Percentiles rank a stretch among this genome's conserved stretches.
phyloP scores from a whole-genome alignment of 805 yeast species.

The Candida germanica region DNA sequence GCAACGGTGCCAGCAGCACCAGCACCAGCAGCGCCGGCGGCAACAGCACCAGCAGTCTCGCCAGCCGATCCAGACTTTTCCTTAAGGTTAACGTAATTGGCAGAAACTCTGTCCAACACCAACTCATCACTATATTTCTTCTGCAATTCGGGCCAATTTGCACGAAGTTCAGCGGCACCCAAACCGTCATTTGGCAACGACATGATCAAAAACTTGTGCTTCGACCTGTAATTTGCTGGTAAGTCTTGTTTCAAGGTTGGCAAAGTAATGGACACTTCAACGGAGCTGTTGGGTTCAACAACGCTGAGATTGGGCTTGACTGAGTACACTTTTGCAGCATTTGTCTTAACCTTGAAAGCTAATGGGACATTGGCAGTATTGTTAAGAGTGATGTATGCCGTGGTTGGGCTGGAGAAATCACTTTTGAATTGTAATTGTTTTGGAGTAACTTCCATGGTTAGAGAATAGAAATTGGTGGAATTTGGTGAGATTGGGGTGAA shows the following conservation, averaged over 20 bases:
- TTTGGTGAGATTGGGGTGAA: no score
- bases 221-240: constrained; percentile 68
- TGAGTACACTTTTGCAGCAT: constrained; percentile 93
- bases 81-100: constrained; percentile 43
- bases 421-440: constrained; percentile 39
- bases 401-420: constrained; percentile 69
- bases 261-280: constrained; percentile 76
- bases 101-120: constrained; percentile 62
- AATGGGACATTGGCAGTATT: constrained; percentile 54
- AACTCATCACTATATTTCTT: constrained; percentile 51
- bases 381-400: constrained; percentile 54
- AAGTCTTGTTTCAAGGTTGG: constrained; percentile 80
- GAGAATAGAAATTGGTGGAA: no score
- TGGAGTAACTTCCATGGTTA: constrained; percentile 13
- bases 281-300: constrained; percentile 67
- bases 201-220: constrained; percentile 89
- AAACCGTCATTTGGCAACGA: constrained; percentile 72
- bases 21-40: not conserved
- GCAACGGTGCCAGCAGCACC: no score
- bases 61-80: constrained; percentile 4
- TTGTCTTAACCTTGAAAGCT: constrained; percentile 95
- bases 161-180: constrained; percentile 55
- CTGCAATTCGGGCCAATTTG: constrained; percentile 71
- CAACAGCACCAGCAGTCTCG: constrained; percentile 2
- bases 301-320: constrained; percentile 92